A percentile compares a stretch with the other conserved stretches of the same genome.
Evolutionary conservation across 768 basidiomycete species (phyloP).

Genomic region (Termitomyces sp.): DNA sequence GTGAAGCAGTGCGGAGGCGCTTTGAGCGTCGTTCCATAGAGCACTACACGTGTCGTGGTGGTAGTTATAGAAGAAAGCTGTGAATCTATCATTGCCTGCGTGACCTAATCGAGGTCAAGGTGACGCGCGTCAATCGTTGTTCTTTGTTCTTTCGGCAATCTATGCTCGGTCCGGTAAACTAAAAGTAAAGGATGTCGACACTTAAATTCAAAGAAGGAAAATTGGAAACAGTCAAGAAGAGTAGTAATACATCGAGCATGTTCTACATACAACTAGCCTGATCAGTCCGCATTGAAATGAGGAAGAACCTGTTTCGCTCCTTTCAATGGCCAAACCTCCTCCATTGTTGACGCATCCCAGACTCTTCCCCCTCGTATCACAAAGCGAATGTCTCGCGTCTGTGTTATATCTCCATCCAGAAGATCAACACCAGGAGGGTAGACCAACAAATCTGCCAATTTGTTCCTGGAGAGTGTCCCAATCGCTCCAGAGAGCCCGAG

Average conservation of each 20-base stretch:
- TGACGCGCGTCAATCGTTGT: neutral
- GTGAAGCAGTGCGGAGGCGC: neutral
- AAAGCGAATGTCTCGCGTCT: conserved; percentile 45
- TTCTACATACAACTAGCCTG: neutral
- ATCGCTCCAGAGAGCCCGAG: conserved; percentile 58
- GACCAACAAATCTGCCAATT: conserved; percentile 67
- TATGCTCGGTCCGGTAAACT: neutral
- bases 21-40: conserved; percentile 1
- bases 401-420: conserved; percentile 43
- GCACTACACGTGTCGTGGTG: neutral
- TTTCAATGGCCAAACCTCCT: conserved; percentile 66
- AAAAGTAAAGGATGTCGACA: too few relatives aligned
- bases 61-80: neutral
- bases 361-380: conserved; percentile 67
- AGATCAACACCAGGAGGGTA: conserved; percentile 60
- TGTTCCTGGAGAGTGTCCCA: conserved; percentile 58
- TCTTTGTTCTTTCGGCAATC: neutral
- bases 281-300: conserved; percentile 48
- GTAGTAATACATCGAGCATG: neutral
- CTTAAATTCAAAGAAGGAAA: too few relatives aligned
- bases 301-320: conserved; percentile 51
- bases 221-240: neutral
- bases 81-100: neutral
- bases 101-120: neutral
- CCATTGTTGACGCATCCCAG: conserved; percentile 64